phyloP scores from a whole-genome alignment of 2,329 filamentous ascomycete genomes.

The Claviceps purpurea region DNA sequence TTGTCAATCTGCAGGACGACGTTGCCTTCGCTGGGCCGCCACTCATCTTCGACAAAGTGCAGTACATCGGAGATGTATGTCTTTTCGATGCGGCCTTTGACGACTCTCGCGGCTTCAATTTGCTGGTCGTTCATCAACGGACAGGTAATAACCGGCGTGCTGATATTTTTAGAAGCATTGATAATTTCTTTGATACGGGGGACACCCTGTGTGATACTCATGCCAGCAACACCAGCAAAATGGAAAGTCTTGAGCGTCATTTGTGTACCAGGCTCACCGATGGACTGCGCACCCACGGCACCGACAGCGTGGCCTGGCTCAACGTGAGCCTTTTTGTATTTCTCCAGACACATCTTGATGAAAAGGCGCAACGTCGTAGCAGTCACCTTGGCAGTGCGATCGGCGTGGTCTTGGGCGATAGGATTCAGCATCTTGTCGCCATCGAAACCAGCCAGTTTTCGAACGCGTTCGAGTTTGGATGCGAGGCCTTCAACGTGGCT shows the following conservation, averaged over 20 bases:
- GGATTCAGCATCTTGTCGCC: slow-evolving; percentile 10
- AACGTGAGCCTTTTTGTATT: slow-evolving; percentile 82
- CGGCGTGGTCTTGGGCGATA: slow-evolving; percentile 30
- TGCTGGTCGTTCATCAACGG: slow-evolving; percentile 63
- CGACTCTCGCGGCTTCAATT: slow-evolving; percentile 71
- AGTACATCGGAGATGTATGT: slow-evolving; percentile 77
- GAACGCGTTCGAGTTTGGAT: slow-evolving; percentile 42
- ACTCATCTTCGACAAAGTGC: slow-evolving; percentile 73
- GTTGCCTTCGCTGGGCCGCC: slow-evolving; percentile 50
- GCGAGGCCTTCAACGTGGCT: slow-evolving; percentile 54
- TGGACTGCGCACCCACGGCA: slow-evolving; percentile 91
- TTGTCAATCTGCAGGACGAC: slow-evolving; percentile 74
- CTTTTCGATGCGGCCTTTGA: slow-evolving; percentile 91
- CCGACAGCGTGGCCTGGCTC: slow-evolving; percentile 94
- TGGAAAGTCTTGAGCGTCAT: slow-evolving; percentile 99
- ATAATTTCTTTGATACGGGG: slow-evolving; percentile 99
- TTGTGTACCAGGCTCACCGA: slow-evolving; percentile 94
- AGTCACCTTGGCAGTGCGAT: slow-evolving; percentile 77
- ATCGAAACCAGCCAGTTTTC: slow-evolving; percentile 37
- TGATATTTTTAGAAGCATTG: slow-evolving; percentile 90
- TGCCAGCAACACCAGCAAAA: slow-evolving; percentile 98
- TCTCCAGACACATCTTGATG: slow-evolving; percentile 68
- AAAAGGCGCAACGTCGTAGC: slow-evolving; percentile 60
- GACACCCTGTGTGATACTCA: slow-evolving; percentile 98
- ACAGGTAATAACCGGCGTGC: slow-evolving; percentile 85